Percentiles rank a stretch among this genome's conserved stretches.
Conservation (phyloP, 2,329 filamentous ascomycete genomes). For the Colletotrichum tropicicola region DNA sequence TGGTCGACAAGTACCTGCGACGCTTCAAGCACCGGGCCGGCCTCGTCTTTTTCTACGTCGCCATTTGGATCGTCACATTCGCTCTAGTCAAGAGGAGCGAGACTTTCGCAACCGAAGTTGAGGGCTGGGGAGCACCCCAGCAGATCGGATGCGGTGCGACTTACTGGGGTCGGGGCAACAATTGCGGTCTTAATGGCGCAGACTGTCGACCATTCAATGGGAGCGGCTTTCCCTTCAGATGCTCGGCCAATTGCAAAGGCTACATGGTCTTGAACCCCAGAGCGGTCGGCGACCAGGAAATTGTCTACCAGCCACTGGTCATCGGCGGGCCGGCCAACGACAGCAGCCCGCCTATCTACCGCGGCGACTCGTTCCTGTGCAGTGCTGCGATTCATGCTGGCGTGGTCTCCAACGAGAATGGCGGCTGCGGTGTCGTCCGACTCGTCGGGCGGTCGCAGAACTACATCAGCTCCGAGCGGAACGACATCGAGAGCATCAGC, state of each 20-base stretch:
- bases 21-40: slow-evolving; percentile 65
- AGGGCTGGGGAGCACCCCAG: slow-evolving; percentile 72
- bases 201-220: slow-evolving; percentile 80
- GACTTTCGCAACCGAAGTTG: slow-evolving; percentile 66
- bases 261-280: slow-evolving; percentile 75
- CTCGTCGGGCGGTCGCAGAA: slow-evolving; percentile 74
- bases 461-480: slow-evolving; percentile 70
- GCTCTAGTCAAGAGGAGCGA: slow-evolving; percentile 73
- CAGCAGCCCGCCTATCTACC: slow-evolving; percentile 68
- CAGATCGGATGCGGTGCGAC: slow-evolving; percentile 73
- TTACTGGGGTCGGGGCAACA: slow-evolving; percentile 77
- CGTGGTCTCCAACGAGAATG: slow-evolving; percentile 73
- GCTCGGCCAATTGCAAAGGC: slow-evolving; percentile 75
- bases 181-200: slow-evolving; percentile 78
- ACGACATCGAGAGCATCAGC: slow-evolving; percentile 78
- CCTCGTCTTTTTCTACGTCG: slow-evolving; percentile 68
- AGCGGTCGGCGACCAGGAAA: slow-evolving; percentile 76
- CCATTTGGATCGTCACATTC: slow-evolving; percentile 76
- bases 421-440: slow-evolving; percentile 84
- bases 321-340: slow-evolving; percentile 70
- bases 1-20: slow-evolving; percentile 71
- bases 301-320: slow-evolving; percentile 72
- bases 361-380: slow-evolving; percentile 90
- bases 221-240: slow-evolving; percentile 76
- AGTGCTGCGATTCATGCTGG: slow-evolving; percentile 86